Evolutionary conservation across 2,329 filamentous ascomycete genomes (phyloP), one percentile per base, ranked within the genome.

Genomic region (Cadophora luteo-olivacea): DNA sequence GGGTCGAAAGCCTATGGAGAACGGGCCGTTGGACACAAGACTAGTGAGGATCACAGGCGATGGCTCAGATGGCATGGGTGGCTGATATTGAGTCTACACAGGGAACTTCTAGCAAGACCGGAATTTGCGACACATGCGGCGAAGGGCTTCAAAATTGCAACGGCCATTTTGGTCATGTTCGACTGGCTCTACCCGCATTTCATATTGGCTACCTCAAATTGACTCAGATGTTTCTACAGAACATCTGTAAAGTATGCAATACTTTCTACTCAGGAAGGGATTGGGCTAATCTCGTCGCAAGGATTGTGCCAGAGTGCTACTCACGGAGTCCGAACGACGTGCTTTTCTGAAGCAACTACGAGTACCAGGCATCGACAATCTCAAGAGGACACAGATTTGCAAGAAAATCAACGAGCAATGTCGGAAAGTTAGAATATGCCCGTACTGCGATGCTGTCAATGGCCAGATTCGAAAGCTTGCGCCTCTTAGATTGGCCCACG

Each of bases 141-240:
- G 89, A 94, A 77, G 86, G 89, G 19, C 84, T 98, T 36, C 88
- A 93, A 75, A 89, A 91, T 72, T 99, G 96, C 80, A 96, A 93
- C 74, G 96, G 96, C 14, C 96, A 99, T 80, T 99, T 98, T 77
- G 96, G 96, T 58, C 91, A 97, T 80, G 92, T 99, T 75, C 90
- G 92, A 76, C 87, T 99, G 16, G 93, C 95, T 0, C 84, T 99
- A 63, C 96, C 96, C 4, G 93, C 92, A 54, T 98, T 98, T 77
- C 96, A 99, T 78, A 94, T 98, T 72, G 96, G 96, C 48, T 99
- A 97, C 78, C 87, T 99, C 75, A 96, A 94, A 78, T 94, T 97
- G 79, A 93, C 96, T 72, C 95, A 97, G 78, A 91, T 90, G 55
- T 94, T 97, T 66, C 85, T 99, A 29, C 94, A 98, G 79, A 92